Evolutionary conservation across 148 eudicot genomes (phyloP), one percentile per base, ranked within the genome.

Genomic region (Camellia sinensis): DNA sequence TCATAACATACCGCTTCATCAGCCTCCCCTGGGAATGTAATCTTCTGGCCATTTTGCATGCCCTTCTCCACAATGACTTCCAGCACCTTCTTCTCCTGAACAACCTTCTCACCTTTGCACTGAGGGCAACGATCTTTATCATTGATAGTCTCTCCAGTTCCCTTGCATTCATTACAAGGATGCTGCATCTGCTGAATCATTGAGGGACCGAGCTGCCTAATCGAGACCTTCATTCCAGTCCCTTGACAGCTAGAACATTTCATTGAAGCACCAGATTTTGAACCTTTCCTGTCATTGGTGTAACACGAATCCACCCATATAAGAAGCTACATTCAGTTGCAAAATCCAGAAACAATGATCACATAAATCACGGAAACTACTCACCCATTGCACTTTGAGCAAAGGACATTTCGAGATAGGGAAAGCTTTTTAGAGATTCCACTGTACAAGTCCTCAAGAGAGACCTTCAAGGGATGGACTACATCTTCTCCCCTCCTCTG

Each of bases 141-240:
- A 1, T 40, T 87, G 45, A 90, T 89, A 0, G 86, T 83, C 83
- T 92, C 96, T 14, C 96, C 93, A 15, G 90, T 90, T 29, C 96
- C 93, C 85, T 84, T 90, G 76, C 96, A 90, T 22, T 90, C 96
- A 66, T 89, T 90, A 81, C 96, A 92, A 76, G 93, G 83, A 65
- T 92, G 96, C 77, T 92, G 93, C 92, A 89, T 88, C 73, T 89
- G 96, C 83, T 92, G 93, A 41, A 92, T 83, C 96, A 90, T 92
- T 37, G 88, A 85, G 2, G 96, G 96, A 11, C 89, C 92, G n/a
- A 92, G 82, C 0, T 89, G 93, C 77, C 96, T 90, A 63, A 86
- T 84, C 6, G 91, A 83, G 14, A 89, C 89, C 83, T 92, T 90
- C 91, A 88, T 89, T 57, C 97, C 94, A 60, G 86, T 78, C 41